A percentile compares a stretch with the other conserved stretches of the same genome.
Conservation (phyloP, 1,139 yeast species). For the Yamadazyma pseudoaaseri region DNA sequence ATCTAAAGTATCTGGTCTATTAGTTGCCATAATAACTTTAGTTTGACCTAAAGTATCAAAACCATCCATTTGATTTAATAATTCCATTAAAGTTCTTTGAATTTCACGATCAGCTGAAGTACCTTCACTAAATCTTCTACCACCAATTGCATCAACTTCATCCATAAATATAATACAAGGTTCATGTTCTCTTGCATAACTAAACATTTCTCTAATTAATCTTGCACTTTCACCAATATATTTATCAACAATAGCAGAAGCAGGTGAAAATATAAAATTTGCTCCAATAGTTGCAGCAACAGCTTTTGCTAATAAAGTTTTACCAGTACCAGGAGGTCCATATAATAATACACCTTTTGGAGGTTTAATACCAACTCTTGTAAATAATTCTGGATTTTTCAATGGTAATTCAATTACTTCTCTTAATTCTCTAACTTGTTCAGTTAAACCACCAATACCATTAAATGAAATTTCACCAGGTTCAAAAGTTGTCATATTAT, state of each 20-base stretch:
- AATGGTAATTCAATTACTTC: constrained; percentile 97
- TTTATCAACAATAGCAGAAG: constrained; percentile 97
- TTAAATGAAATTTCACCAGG: constrained; percentile 95
- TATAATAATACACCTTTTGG: constrained; percentile 96
- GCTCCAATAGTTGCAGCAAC: constrained; percentile 99
- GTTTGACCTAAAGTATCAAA: constrained; percentile 97
- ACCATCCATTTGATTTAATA: constrained; percentile 98
- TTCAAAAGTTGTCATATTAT: constrained; percentile 97
- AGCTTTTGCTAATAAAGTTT: constrained; percentile 92
- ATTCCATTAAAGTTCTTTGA: constrained; percentile 97
- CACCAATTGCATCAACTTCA: constrained; percentile 99
- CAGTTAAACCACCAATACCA: constrained; percentile 95
- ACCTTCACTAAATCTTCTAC: constrained; percentile 97
- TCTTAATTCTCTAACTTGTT: constrained; percentile 93
- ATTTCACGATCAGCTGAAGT: constrained; percentile 99
- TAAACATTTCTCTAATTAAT: constrained; percentile 96
- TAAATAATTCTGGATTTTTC: constrained; percentile 93
- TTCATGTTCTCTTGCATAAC: constrained; percentile 96
- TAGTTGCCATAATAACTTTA: constrained; percentile 98
- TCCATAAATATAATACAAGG: constrained; percentile 99
- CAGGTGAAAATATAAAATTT: constrained; percentile 95
- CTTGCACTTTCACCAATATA: constrained; percentile 98
- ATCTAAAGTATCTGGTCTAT: constrained; percentile 96
- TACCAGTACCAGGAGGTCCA: constrained; percentile 99
- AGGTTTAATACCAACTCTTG: constrained; percentile 95